A percentile compares a stretch with the other conserved stretches of the same genome.
phyloP scores from a whole-genome alignment of 75 land plant genomes.

The Pinus taeda region DNA sequence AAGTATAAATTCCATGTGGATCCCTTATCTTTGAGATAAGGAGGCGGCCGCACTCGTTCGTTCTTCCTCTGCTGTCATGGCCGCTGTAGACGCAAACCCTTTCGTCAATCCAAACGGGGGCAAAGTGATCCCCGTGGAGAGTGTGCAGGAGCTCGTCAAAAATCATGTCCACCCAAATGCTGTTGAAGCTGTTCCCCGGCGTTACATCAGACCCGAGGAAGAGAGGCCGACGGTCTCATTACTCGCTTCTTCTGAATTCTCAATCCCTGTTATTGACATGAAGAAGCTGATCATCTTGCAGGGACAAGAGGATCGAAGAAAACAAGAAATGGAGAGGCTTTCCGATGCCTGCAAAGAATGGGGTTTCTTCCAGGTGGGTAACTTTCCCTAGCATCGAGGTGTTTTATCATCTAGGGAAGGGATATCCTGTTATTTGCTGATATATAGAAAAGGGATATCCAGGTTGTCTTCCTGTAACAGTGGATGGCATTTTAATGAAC shows the following conservation, averaged over 20 bases:
- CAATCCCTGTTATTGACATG: not conserved
- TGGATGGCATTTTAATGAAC: too few relatives aligned
- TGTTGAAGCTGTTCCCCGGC: not conserved
- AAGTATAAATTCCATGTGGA: too few relatives aligned
- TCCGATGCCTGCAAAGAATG: not conserved
- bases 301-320: not conserved
- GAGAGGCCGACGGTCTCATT: not conserved
- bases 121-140: not conserved
- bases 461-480: too few relatives aligned
- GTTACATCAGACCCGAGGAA: not conserved
- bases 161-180: not conserved
- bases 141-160: not conserved
- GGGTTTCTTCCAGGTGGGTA: not conserved
- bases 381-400: too few relatives aligned
- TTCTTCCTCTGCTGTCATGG: too few relatives aligned
- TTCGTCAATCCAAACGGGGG: not conserved
- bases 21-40: too few relatives aligned
- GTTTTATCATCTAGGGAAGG: too few relatives aligned
- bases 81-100: not conserved
- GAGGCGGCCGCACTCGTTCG: too few relatives aligned
- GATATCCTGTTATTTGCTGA: too few relatives aligned
- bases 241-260: not conserved
- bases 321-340: conserved; percentile 1
- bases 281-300: not conserved
- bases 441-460: too few relatives aligned